phyloP scores from a whole-genome alignment of 1,284 basidiomycete species.

The Rhizopogon hawkerae region DNA sequence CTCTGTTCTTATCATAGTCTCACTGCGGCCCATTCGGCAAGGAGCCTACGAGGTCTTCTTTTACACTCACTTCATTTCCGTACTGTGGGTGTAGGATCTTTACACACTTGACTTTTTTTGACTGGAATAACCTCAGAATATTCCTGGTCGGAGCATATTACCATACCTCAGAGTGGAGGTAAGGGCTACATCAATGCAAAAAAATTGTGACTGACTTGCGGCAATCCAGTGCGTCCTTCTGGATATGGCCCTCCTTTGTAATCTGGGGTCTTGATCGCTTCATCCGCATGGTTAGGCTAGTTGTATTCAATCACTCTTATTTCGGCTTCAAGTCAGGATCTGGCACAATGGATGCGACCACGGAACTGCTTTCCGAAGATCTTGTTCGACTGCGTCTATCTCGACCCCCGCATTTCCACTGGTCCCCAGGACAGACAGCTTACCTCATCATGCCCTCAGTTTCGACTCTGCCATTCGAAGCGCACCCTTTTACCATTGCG shows the following conservation, averaged over 20 bases:
- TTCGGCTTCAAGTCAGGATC: slow-evolving; percentile 15
- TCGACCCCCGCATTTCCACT: slow-evolving; percentile 22
- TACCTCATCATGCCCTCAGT: slow-evolving; percentile 39
- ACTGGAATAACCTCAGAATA: slow-evolving; percentile 30
- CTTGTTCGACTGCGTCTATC: slow-evolving; percentile 19
- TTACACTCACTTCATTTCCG: slow-evolving; percentile 28
- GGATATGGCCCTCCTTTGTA: slow-evolving; percentile 51
- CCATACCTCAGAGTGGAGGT: slow-evolving; percentile 29
- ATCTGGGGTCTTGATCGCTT: slow-evolving; percentile 61
- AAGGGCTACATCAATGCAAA: slow-evolving; percentile 14
- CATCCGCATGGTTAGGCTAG: slow-evolving; percentile 42
- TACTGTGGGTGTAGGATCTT: slow-evolving; percentile 39
- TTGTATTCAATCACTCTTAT: slow-evolving; percentile 39
- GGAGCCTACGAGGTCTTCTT: slow-evolving; percentile 40
- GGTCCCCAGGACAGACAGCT: slow-evolving; percentile 43
- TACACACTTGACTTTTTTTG: neutral
- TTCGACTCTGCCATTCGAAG: slow-evolving; percentile 24
- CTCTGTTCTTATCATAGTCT: slow-evolving; percentile 32
- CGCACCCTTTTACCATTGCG: slow-evolving; percentile 51
- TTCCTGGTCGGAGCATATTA: slow-evolving; percentile 34
- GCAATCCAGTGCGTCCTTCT: slow-evolving; percentile 20
- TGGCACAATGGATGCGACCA: slow-evolving; percentile 18
- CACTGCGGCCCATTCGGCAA: slow-evolving; percentile 24
- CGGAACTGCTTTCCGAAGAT: slow-evolving; percentile 19
- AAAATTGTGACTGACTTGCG: neutral